A percentile compares a stretch with the other conserved stretches of the same genome.
These are phyloP conservation scores for Erythrophleum ivorense DNA, from an alignment of 331 rosid genomes.

Conservation along the genomic window DNA sequence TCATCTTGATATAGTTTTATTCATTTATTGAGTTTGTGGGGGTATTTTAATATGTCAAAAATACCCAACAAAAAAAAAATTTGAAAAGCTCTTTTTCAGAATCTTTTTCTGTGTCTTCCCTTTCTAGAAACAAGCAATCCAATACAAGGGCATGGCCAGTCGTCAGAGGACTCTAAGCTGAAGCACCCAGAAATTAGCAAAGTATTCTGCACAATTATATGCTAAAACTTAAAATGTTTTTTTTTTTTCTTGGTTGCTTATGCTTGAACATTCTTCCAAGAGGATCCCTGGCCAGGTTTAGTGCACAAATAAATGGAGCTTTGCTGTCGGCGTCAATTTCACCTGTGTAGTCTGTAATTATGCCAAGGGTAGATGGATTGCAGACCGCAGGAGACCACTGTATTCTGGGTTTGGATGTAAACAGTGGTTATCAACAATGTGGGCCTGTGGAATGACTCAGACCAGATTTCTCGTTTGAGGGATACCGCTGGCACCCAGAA, in stretches of 20 bases:
- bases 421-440: slow-evolving; percentile 5
- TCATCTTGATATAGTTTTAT: not conserved
- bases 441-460: slow-evolving; percentile 18
- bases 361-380: slow-evolving; percentile 26
- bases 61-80: not conserved
- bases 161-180: not conserved
- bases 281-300: not conserved
- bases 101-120: not conserved
- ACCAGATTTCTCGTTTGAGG: slow-evolving; percentile 15
- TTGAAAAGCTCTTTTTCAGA: not conserved
- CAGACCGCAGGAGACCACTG: slow-evolving; percentile 20
- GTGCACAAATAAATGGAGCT: not conserved
- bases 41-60: not conserved
- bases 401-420: slow-evolving; percentile 21
- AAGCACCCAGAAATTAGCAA: not conserved
- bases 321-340: not conserved
- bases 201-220: not conserved
- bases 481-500: slow-evolving; percentile 8
- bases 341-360: slow-evolving; percentile 3
- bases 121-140: not conserved
- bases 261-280: not conserved
- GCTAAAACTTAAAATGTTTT: not conserved
- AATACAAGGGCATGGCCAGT: not conserved
- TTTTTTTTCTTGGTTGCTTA: not conserved
- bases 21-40: not conserved